Evolutionary conservation across 2,329 filamentous ascomycete genomes (phyloP).

Genomic region (Raffaelea ambrosiae): DNA sequence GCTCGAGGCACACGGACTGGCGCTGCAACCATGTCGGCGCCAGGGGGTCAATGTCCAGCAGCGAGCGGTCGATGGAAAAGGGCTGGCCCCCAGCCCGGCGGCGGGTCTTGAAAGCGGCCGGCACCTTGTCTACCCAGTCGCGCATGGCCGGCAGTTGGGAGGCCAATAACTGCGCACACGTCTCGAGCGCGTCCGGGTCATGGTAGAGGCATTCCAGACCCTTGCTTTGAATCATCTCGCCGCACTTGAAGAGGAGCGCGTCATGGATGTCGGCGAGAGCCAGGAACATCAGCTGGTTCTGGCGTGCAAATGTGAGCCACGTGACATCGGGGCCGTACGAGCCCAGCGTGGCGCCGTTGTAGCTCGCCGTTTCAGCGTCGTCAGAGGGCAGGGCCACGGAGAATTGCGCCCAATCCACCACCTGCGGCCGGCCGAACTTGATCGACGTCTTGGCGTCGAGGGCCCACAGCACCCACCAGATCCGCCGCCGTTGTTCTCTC

Average conservation of each 20-base stretch:
- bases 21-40: constrained; percentile 14
- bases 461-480: constrained; percentile 44
- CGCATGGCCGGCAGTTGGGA: neutral
- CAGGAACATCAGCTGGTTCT: constrained; percentile 26
- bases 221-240: constrained; percentile 13
- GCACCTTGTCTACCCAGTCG: constrained; percentile 1
- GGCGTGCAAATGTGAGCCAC: constrained; percentile 27
- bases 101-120: neutral
- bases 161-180: constrained; percentile 5
- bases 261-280: constrained; percentile 23
- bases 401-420: constrained; percentile 22
- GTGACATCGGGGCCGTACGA: constrained; percentile 19
- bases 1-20: constrained; percentile 23
- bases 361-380: constrained; percentile 7
- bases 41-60: constrained; percentile 19
- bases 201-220: constrained; percentile 17
- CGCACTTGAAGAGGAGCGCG: constrained; percentile 20
- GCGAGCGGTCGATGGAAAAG: constrained; percentile 20
- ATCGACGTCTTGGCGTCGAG: constrained; percentile 37
- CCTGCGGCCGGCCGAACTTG: constrained; percentile 37
- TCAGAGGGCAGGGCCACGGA: constrained; percentile 28
- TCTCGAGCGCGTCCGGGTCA: constrained; percentile 17
- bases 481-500: constrained; percentile 34
- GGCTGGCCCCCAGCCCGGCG: constrained; percentile 8
- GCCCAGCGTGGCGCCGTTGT: constrained; percentile 14